Base-by-base conservation (phyloP, 495 filamentous ascomycete species). In the Ramalina intermedia region DNA sequence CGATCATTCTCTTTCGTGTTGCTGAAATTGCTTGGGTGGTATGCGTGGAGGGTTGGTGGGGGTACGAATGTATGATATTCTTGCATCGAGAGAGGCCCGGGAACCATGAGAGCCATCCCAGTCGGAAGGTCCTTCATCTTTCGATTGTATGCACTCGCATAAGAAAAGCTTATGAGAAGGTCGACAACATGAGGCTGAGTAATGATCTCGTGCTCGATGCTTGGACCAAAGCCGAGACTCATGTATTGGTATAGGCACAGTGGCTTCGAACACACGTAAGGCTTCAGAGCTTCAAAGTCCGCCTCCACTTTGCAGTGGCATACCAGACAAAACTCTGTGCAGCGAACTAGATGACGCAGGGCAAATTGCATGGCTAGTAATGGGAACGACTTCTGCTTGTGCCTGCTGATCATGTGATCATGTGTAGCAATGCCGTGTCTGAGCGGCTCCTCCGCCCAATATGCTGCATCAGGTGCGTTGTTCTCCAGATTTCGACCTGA, bases 201-300 rank as follows among this genome's bases (percentile, higher is more conserved):
- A 26, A 81, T 51, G 27, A 96, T 84, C 57, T 94, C 87, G 58
- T 86, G 75, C 58, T 95, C 88, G 48, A 94, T 75, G 57, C 78
- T 85, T 2, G 86, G 81, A 0, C 89, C 89, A 61, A 94, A 80
- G 0, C 86, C 87, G 23, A 91, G 70, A n/a, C 74, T 72, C 77
- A 95, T 84, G 66, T 93, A 95, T 58, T 96, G 90, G 54, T 87
- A 91, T 2, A 94, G 66, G 58, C 90, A 96, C 7, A 96, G 70
- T 3, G 73, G 74, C 17, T 78, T 76, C 24, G 75, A 79, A 69
- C 90, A 96, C 17, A 95, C 87, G 56, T 91, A 95, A 0, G 90
- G 90, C 51, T 87, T 90, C 39, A 96, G 67, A n/a, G 89, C 82
- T 55, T 89, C 85, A 41, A 94, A 83, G 6, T 77, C 74, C 6